Conservation (phyloP, 345 rosid genomes). For the Sonneratia alba region DNA sequence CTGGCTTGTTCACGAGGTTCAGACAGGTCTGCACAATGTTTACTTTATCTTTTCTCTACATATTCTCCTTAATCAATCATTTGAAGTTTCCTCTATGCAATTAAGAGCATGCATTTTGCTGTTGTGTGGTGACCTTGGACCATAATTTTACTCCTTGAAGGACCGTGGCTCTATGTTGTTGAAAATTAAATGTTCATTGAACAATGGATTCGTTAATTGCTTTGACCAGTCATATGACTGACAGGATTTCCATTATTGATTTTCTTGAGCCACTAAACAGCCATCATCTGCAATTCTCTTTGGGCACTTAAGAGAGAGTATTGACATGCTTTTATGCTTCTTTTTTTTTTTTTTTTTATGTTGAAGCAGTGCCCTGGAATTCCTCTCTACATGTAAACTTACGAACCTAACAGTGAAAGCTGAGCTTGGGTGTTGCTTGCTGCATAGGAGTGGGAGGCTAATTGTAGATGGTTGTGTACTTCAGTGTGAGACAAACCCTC, state of each 20-base stretch:
- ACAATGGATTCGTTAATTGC: background rate
- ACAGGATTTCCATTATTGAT: background rate
- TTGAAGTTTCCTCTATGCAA: background rate
- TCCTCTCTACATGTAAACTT: slow-evolving; percentile 74
- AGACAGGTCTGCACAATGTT: slow-evolving; percentile 55
- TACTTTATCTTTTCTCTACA: background rate
- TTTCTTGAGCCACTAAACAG: background rate
- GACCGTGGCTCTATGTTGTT: background rate
- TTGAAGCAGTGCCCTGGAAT: slow-evolving; percentile 70
- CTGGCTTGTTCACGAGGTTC: slow-evolving; percentile 83
- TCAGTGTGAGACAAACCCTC: slow-evolving; percentile 70
- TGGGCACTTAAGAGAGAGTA: background rate
- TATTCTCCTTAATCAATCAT: background rate
- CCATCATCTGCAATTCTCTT: background rate
- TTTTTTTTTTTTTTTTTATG: background rate
- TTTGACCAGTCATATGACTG: background rate
- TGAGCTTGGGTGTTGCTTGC: slow-evolving; percentile 95
- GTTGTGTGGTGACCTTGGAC: background rate
- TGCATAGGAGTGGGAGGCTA: slow-evolving; percentile 78
- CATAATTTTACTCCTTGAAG: background rate
- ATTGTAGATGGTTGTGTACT: slow-evolving; percentile 86
- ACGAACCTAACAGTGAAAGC: slow-evolving; percentile 75
- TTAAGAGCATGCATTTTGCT: background rate
- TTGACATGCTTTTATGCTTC: background rate
- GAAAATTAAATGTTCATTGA: background rate